Base-by-base conservation (phyloP, 257 asterid species). In the Coffea eugenioides region DNA sequence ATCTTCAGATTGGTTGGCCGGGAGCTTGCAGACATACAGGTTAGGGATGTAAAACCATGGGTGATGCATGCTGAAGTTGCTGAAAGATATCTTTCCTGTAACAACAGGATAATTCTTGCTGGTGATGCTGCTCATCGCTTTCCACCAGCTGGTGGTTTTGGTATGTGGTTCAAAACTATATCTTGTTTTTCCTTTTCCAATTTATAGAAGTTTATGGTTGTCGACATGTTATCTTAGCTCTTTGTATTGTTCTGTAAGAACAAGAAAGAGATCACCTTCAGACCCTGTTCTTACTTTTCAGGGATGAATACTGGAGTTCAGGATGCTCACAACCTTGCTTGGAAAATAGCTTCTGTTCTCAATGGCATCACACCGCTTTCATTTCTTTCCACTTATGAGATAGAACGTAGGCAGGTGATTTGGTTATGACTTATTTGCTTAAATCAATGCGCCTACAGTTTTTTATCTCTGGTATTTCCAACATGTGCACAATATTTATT, bases 91-190 rank as follows among this genome's bases (percentile, higher is more conserved):
- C 67, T 91, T 82, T 88, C 94, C 27, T 75, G 78, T 78, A 78
- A 86, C 84, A 86, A 86, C 86, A 88, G 89, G 86, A 83, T 95
- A 75, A 87, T 95, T 80, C 91, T 95, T 81, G 97, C 98, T 56
- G 99, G 98, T 74, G 98, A 93, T 88, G 97, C 99, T 78, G 98
- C 96, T 84, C 99, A 95, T 84, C 96, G 97, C 46, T 95, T 95
- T 69, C 99, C 99, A 43, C 99, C 99, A 45, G 97, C 99, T 84
- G 99, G 99, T 81, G 99, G 98, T 77, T 93, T 95, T 80, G 99
- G 99, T 95, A 21, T 46, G 80, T 72, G 13, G 59, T 46, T 45
- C 65, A 71, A 36, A 25, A 73, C 16, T 21, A 48, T 20, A 31
- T 46, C 7, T 65, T 72, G 16, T 49, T 13, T 43, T 59, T 62